Percentiles rank a stretch among this genome's conserved stretches.
These are phyloP conservation scores for Wallemia hederae DNA, from an alignment of 1,284 basidiomycete species.

Conservation along the genomic window DNA sequence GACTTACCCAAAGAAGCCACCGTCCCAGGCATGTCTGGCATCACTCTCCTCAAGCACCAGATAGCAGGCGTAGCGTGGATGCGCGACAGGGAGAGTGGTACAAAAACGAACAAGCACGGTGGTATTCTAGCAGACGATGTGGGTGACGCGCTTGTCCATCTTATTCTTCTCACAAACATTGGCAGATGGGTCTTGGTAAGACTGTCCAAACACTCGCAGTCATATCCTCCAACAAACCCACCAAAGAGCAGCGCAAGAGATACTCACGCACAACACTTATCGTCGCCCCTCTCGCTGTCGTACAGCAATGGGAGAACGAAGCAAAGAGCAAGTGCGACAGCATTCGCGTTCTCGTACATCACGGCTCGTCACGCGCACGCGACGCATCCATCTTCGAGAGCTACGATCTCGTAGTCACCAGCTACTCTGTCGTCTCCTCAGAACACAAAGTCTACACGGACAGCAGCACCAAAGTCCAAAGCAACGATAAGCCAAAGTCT, in stretches of 20 bases:
- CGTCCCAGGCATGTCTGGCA: constrained; percentile 34
- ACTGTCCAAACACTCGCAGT: constrained; percentile 70
- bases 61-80: constrained; percentile 63
- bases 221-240: constrained; percentile 44
- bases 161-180: not conserved
- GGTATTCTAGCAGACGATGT: constrained; percentile 83
- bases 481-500: constrained; percentile 7
- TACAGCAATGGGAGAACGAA: constrained; percentile 75
- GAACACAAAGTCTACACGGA: constrained; percentile 21
- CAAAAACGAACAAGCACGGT: constrained; percentile 29
- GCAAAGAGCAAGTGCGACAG: constrained; percentile 42
- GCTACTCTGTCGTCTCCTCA: constrained; percentile 47
- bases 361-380: constrained; percentile 38
- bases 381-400: constrained; percentile 23
- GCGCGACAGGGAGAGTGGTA: constrained; percentile 44
- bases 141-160: constrained; percentile 19
- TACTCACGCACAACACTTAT: constrained; percentile 38
- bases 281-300: constrained; percentile 50
- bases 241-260: constrained; percentile 37
- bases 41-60: constrained; percentile 58
- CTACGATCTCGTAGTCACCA: constrained; percentile 50
- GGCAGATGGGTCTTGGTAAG: constrained; percentile 33
- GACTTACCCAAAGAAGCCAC: constrained; percentile 20
- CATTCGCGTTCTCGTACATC: constrained; percentile 47
- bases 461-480: constrained; percentile 18